Percentiles rank a stretch among this genome's conserved stretches.
Evolutionary conservation across 495 filamentous ascomycete genomes (phyloP).

Genomic region (Penicillium atrosanguineum): DNA sequence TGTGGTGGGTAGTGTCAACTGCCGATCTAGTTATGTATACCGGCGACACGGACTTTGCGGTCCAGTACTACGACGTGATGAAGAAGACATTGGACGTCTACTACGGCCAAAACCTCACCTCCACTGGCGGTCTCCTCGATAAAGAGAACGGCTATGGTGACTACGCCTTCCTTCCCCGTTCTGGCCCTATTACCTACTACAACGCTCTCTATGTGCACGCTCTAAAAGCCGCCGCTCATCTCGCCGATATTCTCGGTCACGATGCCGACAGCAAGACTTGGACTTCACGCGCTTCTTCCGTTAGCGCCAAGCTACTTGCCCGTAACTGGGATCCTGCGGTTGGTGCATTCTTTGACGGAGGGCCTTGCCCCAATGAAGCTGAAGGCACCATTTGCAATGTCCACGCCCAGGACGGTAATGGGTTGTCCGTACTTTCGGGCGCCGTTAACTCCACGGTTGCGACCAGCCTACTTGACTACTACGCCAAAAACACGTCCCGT

Average conservation of each 20-base stretch:
- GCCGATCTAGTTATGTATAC: conserved; percentile 47
- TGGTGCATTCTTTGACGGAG: conserved; percentile 40
- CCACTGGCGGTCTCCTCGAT: conserved; percentile 32
- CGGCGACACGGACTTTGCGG: conserved; percentile 29
- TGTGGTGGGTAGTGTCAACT: conserved; percentile 45
- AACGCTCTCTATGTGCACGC: conserved; percentile 48
- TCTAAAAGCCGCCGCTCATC: conserved; percentile 36
- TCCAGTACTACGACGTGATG: conserved; percentile 33
- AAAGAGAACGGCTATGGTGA: conserved; percentile 43
- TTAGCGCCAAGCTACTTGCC: conserved; percentile 29
- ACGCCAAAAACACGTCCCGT: conserved; percentile 22
- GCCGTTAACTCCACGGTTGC: conserved; percentile 28
- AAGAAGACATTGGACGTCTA: conserved; percentile 35
- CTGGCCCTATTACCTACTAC: conserved; percentile 45
- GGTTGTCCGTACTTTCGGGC: conserved; percentile 37
- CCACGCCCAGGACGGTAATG: conserved; percentile 49
- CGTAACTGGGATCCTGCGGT: conserved; percentile 32
- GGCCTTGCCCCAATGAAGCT: conserved; percentile 18
- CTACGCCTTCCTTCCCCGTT: conserved; percentile 47
- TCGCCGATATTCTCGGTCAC: conserved; percentile 29
- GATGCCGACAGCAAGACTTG: conserved; percentile 33
- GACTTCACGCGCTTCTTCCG: conserved; percentile 28
- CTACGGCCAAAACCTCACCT: conserved; percentile 9
- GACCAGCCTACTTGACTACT: conserved; percentile 31
- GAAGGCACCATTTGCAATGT: conserved; percentile 18